Base-by-base conservation (phyloP, 768 basidiomycete species). In the Exidia glandulosa region DNA sequence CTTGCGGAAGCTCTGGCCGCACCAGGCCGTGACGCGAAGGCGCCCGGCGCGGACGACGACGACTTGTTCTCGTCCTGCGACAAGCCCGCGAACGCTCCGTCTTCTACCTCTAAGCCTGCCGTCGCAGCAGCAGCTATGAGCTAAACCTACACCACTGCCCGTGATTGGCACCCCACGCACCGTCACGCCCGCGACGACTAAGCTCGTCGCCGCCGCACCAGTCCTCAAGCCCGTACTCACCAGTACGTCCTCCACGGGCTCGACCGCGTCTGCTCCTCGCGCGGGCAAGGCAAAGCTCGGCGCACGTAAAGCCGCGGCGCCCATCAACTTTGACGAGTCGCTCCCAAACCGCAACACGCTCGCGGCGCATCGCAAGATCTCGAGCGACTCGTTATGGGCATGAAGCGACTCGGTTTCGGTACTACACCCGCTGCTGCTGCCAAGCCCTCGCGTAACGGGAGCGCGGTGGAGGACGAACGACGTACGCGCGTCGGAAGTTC, bases 31-130 rank as follows among this genome's bases (percentile, higher is more conserved):
- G 67, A 68, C 2, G n/a, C 72, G 66, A 32, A 62, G 14, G 60
- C 63, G 3, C 76, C 73, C 59, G 69, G 70, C 61, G 77, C 79
- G 47, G 74, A 75, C 0, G 92, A 92, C 57, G 94, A 96, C 9
- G 94, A 97, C 70, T 99, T 99, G 73, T 99, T 97, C 75, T 85
- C 90, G 54, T 88, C 90, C 30, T 98, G 95, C 94, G 93, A 94
- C 63, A 95, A 95, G 70, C 87, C 90, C 1, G 73, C 78, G 23
- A 71, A 54, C 33, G 80, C 81, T 6, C 79, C 81, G 3, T 83
- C 80, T 68, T 63, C 81, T 1, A 78, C 81, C 13, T 67, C 78
- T 3, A 73, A 74, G 60, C 60, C 77, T 7, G 30, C 65, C 31
- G 14, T 66, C 16, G 56, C 70, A 2, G 52, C 70, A n/a, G 60